Percentiles rank a stretch among this genome's conserved stretches.
Evolutionary conservation across 352 stramenopile genomes (phyloP).

Genomic region (Phytophthora hybrid): DNA sequence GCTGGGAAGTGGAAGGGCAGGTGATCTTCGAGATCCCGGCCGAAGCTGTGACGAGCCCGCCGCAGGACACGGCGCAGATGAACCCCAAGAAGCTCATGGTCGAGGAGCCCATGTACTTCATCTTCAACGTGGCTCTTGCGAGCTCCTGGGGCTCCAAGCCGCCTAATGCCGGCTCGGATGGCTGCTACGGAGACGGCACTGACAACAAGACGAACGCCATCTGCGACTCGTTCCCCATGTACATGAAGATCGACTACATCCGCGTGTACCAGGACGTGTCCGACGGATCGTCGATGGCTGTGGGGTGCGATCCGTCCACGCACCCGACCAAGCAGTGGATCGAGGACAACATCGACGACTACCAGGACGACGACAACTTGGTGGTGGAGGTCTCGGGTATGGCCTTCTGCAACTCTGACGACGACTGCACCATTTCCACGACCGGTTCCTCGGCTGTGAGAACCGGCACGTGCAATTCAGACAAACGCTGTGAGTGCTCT

Average conservation of each 20-base stretch:
- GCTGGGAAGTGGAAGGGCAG: slow-evolving; percentile 31
- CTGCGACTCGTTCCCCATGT: slow-evolving; percentile 37
- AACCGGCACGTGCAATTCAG: slow-evolving; percentile 43
- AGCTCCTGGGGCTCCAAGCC: slow-evolving; percentile 57
- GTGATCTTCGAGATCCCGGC: slow-evolving; percentile 28
- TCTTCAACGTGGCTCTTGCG: slow-evolving; percentile 71
- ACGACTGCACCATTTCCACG: slow-evolving; percentile 58
- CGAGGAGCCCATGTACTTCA: slow-evolving; percentile 86
- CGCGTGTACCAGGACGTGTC: slow-evolving; percentile 34
- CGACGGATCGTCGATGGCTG: slow-evolving; percentile 44
- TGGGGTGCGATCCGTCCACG: slow-evolving; percentile 56
- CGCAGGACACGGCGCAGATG: slow-evolving; percentile 32
- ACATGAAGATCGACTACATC: slow-evolving; percentile 28
- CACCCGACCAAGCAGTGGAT: slow-evolving; percentile 75
- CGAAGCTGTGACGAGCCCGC: slow-evolving; percentile 10
- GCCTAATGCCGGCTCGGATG: slow-evolving; percentile 29
- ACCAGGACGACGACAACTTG: slow-evolving; percentile 58
- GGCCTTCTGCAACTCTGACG: slow-evolving; percentile 53
- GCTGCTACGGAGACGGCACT: slow-evolving; percentile 31
- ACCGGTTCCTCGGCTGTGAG: slow-evolving; percentile 33
- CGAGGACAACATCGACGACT: slow-evolving; percentile 63
- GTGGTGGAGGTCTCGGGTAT: slow-evolving; percentile 50
- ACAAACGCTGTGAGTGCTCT: slow-evolving; percentile 42
- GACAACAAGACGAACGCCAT: slow-evolving; percentile 25
- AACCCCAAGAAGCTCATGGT: slow-evolving; percentile 91